Conservation (phyloP, 2,329 filamentous ascomycete genomes). For the Alternaria gansuensis region DNA sequence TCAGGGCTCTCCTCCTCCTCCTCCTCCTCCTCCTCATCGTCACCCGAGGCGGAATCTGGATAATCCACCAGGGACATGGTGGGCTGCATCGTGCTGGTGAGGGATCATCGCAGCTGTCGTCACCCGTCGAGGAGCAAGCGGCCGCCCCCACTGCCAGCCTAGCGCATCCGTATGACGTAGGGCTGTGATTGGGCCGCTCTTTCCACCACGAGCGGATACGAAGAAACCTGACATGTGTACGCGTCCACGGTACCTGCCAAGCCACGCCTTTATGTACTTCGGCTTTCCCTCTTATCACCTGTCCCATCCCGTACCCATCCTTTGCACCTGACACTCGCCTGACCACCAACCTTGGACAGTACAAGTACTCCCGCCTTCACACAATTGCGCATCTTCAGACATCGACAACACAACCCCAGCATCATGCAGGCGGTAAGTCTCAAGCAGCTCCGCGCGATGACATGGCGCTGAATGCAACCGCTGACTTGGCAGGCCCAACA, state of each 20-base stretch:
- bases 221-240: slow-evolving; percentile 35
- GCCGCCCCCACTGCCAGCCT: slow-evolving; percentile 31
- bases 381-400: background rate
- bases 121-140: slow-evolving; percentile 27
- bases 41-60: slow-evolving; percentile 66
- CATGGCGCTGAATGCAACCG: background rate
- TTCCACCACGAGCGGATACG: slow-evolving; percentile 19
- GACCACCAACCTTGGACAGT: slow-evolving; percentile 8
- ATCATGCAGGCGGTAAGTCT: slow-evolving; percentile 22
- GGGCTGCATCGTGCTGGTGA: slow-evolving; percentile 28
- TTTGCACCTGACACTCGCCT: slow-evolving; percentile 10
- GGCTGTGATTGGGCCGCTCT: slow-evolving; percentile 23
- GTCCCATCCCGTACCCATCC: slow-evolving; percentile 17
- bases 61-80: slow-evolving; percentile 48
- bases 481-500: slow-evolving; percentile 64
- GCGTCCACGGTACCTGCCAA: slow-evolving; percentile 50
- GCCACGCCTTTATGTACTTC: slow-evolving; percentile 34
- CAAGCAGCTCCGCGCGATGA: background rate
- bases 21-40: slow-evolving; percentile 40
- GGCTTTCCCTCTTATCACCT: slow-evolving; percentile 28
- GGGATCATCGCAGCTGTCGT: slow-evolving; percentile 30
- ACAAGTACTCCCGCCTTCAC: slow-evolving; percentile 5
- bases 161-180: slow-evolving; percentile 44
- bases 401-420: slow-evolving; percentile 11
- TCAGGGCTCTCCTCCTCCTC: slow-evolving; percentile 18